Evolutionary conservation across 441 rosid species (phyloP).

Genomic region (Populus trichocarpa): DNA sequence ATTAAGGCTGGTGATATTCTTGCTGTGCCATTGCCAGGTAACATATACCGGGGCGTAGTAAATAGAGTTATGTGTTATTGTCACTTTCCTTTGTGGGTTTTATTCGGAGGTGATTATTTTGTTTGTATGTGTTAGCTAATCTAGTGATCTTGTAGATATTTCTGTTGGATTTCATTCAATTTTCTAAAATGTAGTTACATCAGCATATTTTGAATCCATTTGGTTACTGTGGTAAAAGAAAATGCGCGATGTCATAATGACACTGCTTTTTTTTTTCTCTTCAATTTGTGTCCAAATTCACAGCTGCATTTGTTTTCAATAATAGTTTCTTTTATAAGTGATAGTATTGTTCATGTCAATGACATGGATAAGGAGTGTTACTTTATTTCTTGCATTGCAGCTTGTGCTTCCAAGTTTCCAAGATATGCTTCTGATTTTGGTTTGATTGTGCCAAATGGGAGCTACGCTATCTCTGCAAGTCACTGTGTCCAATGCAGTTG

Average conservation of each 20-base stretch:
- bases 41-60: background rate
- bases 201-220: background rate
- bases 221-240: background rate
- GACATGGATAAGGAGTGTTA: background rate
- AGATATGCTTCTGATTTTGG: conserved; percentile 66
- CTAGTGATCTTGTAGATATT: background rate
- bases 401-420: conserved; percentile 88
- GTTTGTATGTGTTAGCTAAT: background rate
- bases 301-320: background rate
- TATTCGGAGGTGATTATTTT: background rate
- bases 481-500: conserved; percentile 96
- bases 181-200: background rate
- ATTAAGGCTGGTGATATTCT: conserved; percentile 74
- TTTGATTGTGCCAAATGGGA: conserved; percentile 80
- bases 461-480: conserved; percentile 83
- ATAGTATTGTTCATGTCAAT: background rate
- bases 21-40: conserved; percentile 82
- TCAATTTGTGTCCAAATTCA: background rate
- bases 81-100: background rate
- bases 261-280: background rate
- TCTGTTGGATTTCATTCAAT: background rate
- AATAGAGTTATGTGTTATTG: background rate
- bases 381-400: conserved; percentile 33
- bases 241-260: background rate
- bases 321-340: background rate